phyloP scores from a whole-genome alignment of 176 grass and related monocot species.

The Carex littledalei region DNA sequence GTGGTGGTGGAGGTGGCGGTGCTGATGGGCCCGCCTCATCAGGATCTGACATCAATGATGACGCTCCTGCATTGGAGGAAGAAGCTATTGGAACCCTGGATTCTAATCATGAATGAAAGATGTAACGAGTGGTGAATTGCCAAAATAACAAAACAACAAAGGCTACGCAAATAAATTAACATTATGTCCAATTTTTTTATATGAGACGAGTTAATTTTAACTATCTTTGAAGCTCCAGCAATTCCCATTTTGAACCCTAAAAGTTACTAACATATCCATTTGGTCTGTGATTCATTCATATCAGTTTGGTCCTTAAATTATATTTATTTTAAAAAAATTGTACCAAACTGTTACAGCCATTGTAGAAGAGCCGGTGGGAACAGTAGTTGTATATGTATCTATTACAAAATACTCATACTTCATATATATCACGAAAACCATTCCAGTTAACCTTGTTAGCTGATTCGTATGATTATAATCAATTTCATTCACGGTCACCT shows the following conservation, averaged over 20 bases:
- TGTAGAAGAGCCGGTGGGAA: too few relatives aligned
- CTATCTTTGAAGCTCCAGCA: neutral
- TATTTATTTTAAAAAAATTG: neutral
- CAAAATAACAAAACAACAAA: neutral
- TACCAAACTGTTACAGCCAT: neutral
- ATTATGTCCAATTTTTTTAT: neutral
- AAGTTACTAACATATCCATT: neutral
- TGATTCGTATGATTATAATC: neutral
- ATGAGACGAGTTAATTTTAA: neutral
- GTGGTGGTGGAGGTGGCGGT: conserved; percentile 64
- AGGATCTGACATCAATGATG: conserved; percentile 54
- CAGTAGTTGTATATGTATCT: neutral
- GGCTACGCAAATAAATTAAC: neutral
- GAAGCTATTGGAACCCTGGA: conserved; percentile 63
- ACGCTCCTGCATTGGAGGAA: conserved; percentile 41
- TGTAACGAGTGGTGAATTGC: neutral
- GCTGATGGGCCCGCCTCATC: conserved; percentile 65
- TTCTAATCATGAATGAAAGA: conserved; percentile 32
- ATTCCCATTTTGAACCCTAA: neutral
- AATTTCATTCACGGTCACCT: neutral
- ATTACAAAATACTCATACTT: neutral
- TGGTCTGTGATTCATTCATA: neutral
- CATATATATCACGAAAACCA: neutral
- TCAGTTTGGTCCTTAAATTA: neutral
- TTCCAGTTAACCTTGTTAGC: neutral